Conservation (phyloP, 352 stramenopile genomes). For the Phytophthora tentaculata region DNA sequence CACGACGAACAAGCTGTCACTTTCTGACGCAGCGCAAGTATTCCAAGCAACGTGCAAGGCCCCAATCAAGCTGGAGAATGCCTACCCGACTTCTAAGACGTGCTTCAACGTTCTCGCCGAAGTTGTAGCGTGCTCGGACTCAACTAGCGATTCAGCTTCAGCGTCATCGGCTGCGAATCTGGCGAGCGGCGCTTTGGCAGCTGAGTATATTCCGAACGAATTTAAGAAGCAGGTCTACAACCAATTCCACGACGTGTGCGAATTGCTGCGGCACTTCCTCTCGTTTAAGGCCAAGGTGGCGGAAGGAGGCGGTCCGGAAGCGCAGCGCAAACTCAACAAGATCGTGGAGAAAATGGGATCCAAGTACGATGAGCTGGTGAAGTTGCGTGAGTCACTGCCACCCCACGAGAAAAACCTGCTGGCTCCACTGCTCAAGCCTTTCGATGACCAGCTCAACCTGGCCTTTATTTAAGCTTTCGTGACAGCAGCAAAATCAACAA, state of each 20-base stretch:
- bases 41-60: conserved; percentile 56
- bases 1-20: conserved; percentile 26
- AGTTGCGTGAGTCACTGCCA: conserved; percentile 79
- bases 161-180: conserved; percentile 59
- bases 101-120: conserved; percentile 68
- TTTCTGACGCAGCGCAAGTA: conserved; percentile 43
- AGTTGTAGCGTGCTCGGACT: conserved; percentile 70
- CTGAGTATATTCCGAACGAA: conserved; percentile 82
- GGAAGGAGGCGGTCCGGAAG: conserved; percentile 55
- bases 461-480: conserved; percentile 74
- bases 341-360: conserved; percentile 89
- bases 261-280: conserved; percentile 84
- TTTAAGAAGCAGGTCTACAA: conserved; percentile 90
- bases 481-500: neutral
- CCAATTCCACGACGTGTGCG: conserved; percentile 86
- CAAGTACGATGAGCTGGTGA: conserved; percentile 89
- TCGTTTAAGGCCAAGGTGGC: conserved; percentile 81
- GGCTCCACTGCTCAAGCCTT: conserved; percentile 82
- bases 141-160: conserved; percentile 57
- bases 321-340: conserved; percentile 78
- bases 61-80: conserved; percentile 55
- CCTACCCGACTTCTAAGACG: conserved; percentile 59
- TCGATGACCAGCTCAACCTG: conserved; percentile 88
- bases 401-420: conserved; percentile 86
- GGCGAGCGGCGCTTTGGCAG: conserved; percentile 58